Evolutionary conservation across 371 early-diverging fungal species (phyloP).

Genomic region (Parasitella parasitica): DNA sequence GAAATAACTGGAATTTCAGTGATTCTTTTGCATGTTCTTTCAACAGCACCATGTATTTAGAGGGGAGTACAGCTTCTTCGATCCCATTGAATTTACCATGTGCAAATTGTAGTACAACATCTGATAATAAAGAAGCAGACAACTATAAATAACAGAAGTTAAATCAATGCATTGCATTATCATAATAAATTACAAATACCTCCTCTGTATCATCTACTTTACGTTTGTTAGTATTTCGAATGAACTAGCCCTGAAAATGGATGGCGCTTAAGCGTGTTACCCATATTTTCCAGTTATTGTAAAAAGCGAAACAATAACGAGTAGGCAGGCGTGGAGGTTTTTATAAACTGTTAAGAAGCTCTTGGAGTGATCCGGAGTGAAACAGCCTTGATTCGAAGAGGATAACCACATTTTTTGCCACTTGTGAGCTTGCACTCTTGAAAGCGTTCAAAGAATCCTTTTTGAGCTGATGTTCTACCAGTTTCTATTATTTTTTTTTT

Average conservation of each 20-base stretch:
- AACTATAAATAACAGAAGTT: background rate
- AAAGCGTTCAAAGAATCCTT: no score
- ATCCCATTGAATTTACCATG: background rate
- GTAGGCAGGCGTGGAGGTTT: constrained; percentile 62
- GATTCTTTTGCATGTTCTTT: background rate
- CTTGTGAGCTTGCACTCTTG: no score
- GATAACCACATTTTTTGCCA: no score
- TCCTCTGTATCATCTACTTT: no score
- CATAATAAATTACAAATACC: no score
- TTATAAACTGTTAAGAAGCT: constrained; percentile 43
- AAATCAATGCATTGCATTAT: background rate
- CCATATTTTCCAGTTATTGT: constrained; percentile 58
- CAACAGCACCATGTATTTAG: background rate
- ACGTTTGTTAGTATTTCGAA: no score
- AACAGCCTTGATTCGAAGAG: constrained; percentile 34
- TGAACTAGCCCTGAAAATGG: no score
- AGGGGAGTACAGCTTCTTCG: background rate
- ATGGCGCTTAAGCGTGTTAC: no score
- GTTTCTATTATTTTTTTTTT: no score
- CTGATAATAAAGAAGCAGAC: background rate
- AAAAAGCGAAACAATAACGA: constrained; percentile 48
- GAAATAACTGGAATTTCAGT: background rate
- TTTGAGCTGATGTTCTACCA: no score
- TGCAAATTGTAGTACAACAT: background rate
- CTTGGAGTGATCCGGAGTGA: constrained; percentile 53